phyloP scores from a whole-genome alignment of 495 filamentous ascomycete species.

The Penicillium atrosanguineum region DNA sequence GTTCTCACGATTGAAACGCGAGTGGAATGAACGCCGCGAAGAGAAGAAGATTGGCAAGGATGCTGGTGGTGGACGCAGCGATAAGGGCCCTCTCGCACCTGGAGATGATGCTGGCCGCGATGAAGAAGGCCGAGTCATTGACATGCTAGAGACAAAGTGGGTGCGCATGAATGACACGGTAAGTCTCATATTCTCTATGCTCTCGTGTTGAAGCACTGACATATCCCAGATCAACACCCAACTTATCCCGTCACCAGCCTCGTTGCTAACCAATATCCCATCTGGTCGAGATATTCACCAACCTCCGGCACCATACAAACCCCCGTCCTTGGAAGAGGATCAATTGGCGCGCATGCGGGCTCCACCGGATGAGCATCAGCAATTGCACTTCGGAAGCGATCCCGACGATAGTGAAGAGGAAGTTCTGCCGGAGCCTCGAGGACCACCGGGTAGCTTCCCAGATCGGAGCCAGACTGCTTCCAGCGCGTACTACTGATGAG shows the following conservation, averaged over 20 bases:
- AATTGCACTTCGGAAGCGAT: conserved; percentile 33
- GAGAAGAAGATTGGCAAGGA: conserved; percentile 67
- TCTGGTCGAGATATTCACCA: conserved; percentile 84
- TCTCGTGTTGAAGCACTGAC: neutral
- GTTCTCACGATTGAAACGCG: conserved; percentile 44
- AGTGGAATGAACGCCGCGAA: conserved; percentile 48
- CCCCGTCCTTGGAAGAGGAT: conserved; percentile 54
- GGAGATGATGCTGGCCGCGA: conserved; percentile 78
- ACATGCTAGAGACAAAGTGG: conserved; percentile 89
- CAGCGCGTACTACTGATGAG: conserved; percentile 44
- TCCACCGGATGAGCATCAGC: conserved; percentile 35
- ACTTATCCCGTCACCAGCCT: conserved; percentile 63
- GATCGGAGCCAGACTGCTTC: conserved; percentile 32
- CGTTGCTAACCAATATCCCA: conserved; percentile 73
- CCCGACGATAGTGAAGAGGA: conserved; percentile 47
- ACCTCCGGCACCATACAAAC: conserved; percentile 55
- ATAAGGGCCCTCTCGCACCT: conserved; percentile 65
- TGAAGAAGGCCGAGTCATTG: conserved; percentile 82
- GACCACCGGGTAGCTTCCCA: conserved; percentile 45
- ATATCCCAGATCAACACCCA: conserved; percentile 73
- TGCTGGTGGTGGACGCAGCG: conserved; percentile 53
- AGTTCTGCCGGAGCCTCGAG: conserved; percentile 30
- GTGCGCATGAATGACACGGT: conserved; percentile 89
- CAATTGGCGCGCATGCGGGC: conserved; percentile 50
- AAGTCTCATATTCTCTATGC: conserved; percentile 27